Evolutionary conservation across 1,284 basidiomycete genomes (phyloP).

Genomic region (Cutaneotrichosporon sp.): DNA sequence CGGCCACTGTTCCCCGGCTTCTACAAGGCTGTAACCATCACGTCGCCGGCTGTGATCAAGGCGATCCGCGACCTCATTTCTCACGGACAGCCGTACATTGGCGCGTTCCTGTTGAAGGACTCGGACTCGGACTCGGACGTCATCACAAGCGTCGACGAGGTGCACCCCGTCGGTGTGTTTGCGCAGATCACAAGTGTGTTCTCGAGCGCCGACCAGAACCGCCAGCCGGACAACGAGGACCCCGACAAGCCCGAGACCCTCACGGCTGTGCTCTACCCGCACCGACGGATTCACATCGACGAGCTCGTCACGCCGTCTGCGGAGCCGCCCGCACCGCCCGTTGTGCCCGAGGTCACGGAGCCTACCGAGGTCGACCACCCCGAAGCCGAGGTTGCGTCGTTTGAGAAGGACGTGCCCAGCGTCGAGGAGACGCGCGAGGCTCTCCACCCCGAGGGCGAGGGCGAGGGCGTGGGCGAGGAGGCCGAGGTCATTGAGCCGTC

Average conservation of each 20-base stretch:
- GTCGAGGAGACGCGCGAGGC: conserved; percentile 57
- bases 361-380: not conserved
- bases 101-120: conserved; percentile 96
- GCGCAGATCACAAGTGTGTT: conserved; percentile 97
- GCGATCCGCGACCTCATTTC: conserved; percentile 96
- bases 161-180: conserved; percentile 93
- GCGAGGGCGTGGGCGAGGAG: conserved; percentile 33
- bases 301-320: conserved; percentile 61
- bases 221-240: conserved; percentile 57
- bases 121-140: conserved; percentile 90
- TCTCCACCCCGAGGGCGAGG: conserved; percentile 46
- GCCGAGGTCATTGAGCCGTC: conserved; percentile 8
- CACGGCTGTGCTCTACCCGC: conserved; percentile 93
- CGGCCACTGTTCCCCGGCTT: conserved; percentile 96
- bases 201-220: conserved; percentile 57
- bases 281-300: conserved; percentile 86
- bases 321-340: conserved; percentile 14
- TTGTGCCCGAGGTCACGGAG: not conserved
- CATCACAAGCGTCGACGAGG: conserved; percentile 81
- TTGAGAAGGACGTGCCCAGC: conserved; percentile 55
- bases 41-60: conserved; percentile 84
- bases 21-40: conserved; percentile 93
- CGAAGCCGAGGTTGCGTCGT: conserved; percentile 60
- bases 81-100: conserved; percentile 95
- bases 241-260: conserved; percentile 68